A percentile compares a stretch with the other conserved stretches of the same genome.
Evolutionary conservation across 31 red algal species (phyloP).

Genomic region (Odonthalia washingtoniensis): DNA sequence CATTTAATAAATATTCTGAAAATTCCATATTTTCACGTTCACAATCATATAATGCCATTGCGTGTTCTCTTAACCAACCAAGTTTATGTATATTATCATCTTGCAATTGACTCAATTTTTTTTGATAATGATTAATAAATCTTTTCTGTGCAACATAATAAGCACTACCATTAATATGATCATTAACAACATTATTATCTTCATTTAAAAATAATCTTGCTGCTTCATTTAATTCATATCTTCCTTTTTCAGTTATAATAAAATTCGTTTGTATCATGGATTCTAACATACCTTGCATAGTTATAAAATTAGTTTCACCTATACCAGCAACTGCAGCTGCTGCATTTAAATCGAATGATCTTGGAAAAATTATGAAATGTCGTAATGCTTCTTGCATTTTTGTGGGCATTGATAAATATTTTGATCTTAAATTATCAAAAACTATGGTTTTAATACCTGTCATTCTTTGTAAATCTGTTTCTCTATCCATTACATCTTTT

Average conservation of each 20-base stretch:
- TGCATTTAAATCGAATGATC: slow-evolving; percentile 54
- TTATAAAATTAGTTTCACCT: slow-evolving; percentile 17
- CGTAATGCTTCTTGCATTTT: slow-evolving; percentile 38
- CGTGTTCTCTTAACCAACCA: slow-evolving; percentile 72
- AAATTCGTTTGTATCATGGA: slow-evolving; percentile 57
- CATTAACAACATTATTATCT: slow-evolving; percentile 41
- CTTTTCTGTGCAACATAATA: slow-evolving; percentile 56
- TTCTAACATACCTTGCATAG: slow-evolving; percentile 55
- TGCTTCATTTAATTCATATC: slow-evolving; percentile 59
- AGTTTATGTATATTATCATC: slow-evolving; percentile 68
- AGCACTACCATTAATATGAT: too few relatives aligned
- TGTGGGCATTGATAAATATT: slow-evolving; percentile 45
- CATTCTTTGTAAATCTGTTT: slow-evolving; percentile 48
- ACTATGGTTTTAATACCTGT: slow-evolving; percentile 60
- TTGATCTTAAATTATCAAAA: slow-evolving; percentile 64
- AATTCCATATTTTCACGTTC: slow-evolving; percentile 83
- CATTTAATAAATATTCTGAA: slow-evolving; percentile 52
- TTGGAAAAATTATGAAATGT: slow-evolving; percentile 67
- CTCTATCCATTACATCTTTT: slow-evolving; percentile 40
- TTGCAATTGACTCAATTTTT: slow-evolving; percentile 51
- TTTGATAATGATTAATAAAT: slow-evolving; percentile 54
- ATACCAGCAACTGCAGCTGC: slow-evolving; percentile 51
- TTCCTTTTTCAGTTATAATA: slow-evolving; percentile 48
- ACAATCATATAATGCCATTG: slow-evolving; percentile 76
- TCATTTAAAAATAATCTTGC: slow-evolving; percentile 58